phyloP scores from a whole-genome alignment of 495 filamentous ascomycete genomes.

The Hypoxylon crocopeplum region DNA sequence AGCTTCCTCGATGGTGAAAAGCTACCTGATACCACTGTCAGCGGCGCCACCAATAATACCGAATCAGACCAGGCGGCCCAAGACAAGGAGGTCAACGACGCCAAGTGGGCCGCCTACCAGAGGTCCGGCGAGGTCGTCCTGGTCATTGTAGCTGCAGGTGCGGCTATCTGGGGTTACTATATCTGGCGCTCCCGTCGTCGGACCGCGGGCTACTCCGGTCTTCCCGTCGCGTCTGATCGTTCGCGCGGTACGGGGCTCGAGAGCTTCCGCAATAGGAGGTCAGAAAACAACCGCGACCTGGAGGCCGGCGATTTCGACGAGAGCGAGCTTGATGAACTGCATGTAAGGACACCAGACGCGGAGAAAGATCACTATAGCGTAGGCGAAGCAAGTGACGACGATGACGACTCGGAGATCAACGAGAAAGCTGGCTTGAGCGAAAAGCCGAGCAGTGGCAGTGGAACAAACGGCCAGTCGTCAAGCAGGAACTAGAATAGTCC shows the following conservation, averaged over 20 bases:
- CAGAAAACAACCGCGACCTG: constrained; percentile 59
- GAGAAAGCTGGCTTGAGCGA: not conserved
- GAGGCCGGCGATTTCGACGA: constrained; percentile 93
- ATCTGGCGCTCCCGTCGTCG: constrained; percentile 79
- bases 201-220: constrained; percentile 60
- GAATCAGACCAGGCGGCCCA: constrained; percentile 77
- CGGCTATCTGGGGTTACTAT: constrained; percentile 81
- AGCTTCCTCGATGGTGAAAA: constrained; percentile 91
- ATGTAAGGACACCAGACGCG: constrained; percentile 56
- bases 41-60: constrained; percentile 76
- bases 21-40: constrained; percentile 81
- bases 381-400: constrained; percentile 61
- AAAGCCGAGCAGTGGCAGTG: not conserved
- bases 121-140: constrained; percentile 90
- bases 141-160: constrained; percentile 81
- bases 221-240: constrained; percentile 41
- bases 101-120: constrained; percentile 91
- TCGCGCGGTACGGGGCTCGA: constrained; percentile 49
- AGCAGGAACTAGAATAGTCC: constrained; percentile 22
- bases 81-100: constrained; percentile 74
- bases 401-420: constrained; percentile 28
- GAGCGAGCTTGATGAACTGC: constrained; percentile 79
- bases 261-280: constrained; percentile 57
- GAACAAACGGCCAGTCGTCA: constrained; percentile 14
- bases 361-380: constrained; percentile 61